phyloP scores from a whole-genome alignment of 164 flowering plant genomes.

The Chimonanthus praecox region DNA sequence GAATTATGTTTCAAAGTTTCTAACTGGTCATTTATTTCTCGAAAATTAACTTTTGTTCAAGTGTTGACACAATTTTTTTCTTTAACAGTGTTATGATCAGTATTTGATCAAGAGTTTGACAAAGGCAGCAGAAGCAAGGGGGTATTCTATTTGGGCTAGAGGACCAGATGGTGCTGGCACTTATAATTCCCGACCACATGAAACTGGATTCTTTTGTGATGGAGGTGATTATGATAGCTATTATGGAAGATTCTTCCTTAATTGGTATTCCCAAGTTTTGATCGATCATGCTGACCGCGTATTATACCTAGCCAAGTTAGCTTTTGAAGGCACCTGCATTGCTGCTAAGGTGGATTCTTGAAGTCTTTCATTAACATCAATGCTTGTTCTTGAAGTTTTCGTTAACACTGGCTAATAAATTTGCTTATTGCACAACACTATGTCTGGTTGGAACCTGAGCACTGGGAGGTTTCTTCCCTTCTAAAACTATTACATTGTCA shows the following conservation, averaged over 20 bases:
- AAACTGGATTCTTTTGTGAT: constrained; percentile 84
- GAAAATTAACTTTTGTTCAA: background rate
- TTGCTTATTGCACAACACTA: background rate
- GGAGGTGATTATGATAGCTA: constrained; percentile 91
- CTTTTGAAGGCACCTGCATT: constrained; percentile 71
- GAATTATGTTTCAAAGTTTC: background rate
- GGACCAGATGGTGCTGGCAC: constrained; percentile 91
- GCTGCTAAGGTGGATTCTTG: constrained; percentile 55
- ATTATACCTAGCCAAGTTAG: constrained; percentile 74
- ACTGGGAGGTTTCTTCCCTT: too few species aligned
- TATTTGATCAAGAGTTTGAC: constrained; percentile 64
- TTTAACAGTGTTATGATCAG: constrained; percentile 72
- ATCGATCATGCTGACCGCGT: constrained; percentile 78
- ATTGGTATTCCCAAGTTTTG: constrained; percentile 76
- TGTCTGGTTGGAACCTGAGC: background rate
- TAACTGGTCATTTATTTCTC: background rate
- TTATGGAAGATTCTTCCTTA: constrained; percentile 88
- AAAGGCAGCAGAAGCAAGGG: constrained; percentile 77
- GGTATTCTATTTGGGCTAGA: constrained; percentile 79
- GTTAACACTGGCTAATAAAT: background rate
- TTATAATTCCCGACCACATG: constrained; percentile 76
- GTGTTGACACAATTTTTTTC: background rate
- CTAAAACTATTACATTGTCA: too few species aligned
- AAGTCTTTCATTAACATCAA: background rate
- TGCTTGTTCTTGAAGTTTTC: background rate